Evolutionary conservation across 768 basidiomycete species (phyloP), one percentile per base, ranked within the genome.

Genomic region (Boletus patriciae): DNA sequence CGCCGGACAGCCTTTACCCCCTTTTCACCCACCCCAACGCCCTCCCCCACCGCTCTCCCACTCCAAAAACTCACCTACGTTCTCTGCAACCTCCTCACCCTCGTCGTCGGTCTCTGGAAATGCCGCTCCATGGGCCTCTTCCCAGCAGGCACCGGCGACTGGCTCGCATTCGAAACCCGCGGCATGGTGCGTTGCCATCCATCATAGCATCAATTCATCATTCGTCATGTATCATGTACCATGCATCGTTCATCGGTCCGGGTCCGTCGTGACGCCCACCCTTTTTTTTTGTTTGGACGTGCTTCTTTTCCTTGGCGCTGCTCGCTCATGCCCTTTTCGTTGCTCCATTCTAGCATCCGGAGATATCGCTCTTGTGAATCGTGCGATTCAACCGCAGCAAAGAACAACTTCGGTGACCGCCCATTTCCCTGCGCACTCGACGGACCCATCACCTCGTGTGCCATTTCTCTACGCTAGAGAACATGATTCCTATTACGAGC

Each of bases 41-140:
- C 80, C 36, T 71, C 80, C 0, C 18, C 60, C 27, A 75, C 75
- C 34, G 82, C 87, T 0, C 77, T 93, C n/a, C 69, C 77, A 1
- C 73, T 87, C 42, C 90, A 90, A 56, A 93, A 93, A 64, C 51
- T 86, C 48, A 82, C 80, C 16, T 94, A 88, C 65, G 58, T 94
- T 2, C 70, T 80, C 1, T 91, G 88, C 71, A 93, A 92, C 66
- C 52, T 90, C 6, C 68, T 88, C 52, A 95, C 93, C 0, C 79
- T 97, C 18, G 83, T 77, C 6, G 85, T 97, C 29, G 94, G 94
- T 0, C 71, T 97, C 27, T 98, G 90, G 88, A 98, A 98, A 72
- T 96, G 94, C 73, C 84, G 85, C 33, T 83, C 87, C 0, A 94
- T 98, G 93, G 94, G 94, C 0, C 77, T 98, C 50, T 74, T 98